These are phyloP conservation scores for Apiotrichum mycotoxinovorans DNA, from an alignment of 1,284 basidiomycete genomes.

Conservation along the genomic window DNA sequence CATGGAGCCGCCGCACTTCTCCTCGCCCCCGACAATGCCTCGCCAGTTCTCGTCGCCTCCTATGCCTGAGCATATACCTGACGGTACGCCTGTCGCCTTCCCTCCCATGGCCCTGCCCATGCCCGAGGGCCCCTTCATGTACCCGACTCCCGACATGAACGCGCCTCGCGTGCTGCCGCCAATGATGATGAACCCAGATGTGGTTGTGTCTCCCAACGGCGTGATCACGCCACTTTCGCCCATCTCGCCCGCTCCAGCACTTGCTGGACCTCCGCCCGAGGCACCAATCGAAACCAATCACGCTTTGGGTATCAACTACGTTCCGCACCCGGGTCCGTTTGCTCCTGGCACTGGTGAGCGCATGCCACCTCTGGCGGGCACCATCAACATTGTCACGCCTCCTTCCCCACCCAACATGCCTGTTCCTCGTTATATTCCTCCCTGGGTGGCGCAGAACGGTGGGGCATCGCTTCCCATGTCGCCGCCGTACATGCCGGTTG, in stretches of 20 bases:
- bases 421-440: constrained; percentile 11
- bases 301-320: not conserved
- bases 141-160: not conserved
- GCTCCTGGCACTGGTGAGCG: constrained; percentile 4
- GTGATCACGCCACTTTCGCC: constrained; percentile 1
- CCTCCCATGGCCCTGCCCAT: not conserved
- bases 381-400: constrained; percentile 1
- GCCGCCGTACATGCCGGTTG: not conserved
- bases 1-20: not conserved
- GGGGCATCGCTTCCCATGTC: constrained; percentile 1
- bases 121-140: not conserved
- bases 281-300: not conserved
- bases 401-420: constrained; percentile 16
- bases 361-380: not conserved
- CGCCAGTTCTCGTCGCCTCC: not conserved
- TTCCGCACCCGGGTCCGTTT: constrained; percentile 3
- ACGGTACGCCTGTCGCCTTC: not conserved
- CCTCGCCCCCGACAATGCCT: not conserved
- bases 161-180: not conserved
- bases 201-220: not conserved
- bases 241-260: not conserved
- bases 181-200: not conserved
- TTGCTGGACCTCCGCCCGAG: not conserved
- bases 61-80: not conserved
- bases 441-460: constrained; percentile 32